Base-by-base conservation (phyloP, 2,329 filamentous ascomycete species). In the Didymella sp. region DNA sequence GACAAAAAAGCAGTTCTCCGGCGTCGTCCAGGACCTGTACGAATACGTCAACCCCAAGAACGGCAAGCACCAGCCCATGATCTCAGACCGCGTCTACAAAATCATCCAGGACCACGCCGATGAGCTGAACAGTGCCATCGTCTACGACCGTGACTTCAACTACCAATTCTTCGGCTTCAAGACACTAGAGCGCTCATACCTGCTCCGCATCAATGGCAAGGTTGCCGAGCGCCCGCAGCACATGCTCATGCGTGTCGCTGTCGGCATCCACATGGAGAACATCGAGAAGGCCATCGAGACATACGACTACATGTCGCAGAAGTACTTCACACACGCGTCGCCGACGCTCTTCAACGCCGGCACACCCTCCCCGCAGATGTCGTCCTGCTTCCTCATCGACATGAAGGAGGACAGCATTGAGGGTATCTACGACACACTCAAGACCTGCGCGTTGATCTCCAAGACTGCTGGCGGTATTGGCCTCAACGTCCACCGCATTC, bases 161-260 rank as follows among this genome's bases (percentile, higher is more conserved):
- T 99, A 99, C 84, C 95, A 99, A 82, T 99, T 96, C 82, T 99
- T 99, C 73, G 95, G 95, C 64, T 99, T 99, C 88, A 99, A 99
- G 87, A 99, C 95, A 7, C 84, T 99, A 35, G 95, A 99, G 84
- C 89, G 95, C 59, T 99, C 95, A 73, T 99, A 99, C 75, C 89
- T 99, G 49, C 88, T 99, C 67, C 93, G 96, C 76, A 90, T 98
- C 66, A 86, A 97, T 71, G 93, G 92, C 76, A 96, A 97, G 81
- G 92, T 98, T 74, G 94, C 93, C 49, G 95, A 99, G 83, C 88
- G 95, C 72, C 95, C 95, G 41, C 95, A 99, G 80, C 95, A 99
- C 82, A 95, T 99, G 92, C 94, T 99, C 71, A 99, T 99, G 95
- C 92, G 95, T 85, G 95, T 99, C 51, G 87, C 95, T 68, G 94